Evolutionary conservation across 768 basidiomycete species (phyloP).

Genomic region (Dentipellis fragilis): DNA sequence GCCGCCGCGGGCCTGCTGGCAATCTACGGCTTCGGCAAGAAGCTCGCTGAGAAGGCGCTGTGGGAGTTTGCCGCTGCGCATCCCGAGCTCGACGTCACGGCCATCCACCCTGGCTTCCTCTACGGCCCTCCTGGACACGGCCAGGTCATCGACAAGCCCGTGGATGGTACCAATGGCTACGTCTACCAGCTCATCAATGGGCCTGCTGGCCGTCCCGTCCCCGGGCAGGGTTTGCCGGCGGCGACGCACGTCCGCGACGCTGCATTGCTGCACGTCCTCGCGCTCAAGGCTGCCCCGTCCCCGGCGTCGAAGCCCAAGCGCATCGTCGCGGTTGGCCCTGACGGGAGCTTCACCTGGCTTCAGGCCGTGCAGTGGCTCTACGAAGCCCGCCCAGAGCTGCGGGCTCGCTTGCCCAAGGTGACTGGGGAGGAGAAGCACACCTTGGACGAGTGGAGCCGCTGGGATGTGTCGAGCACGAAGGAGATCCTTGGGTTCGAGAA

Average conservation of each 20-base stretch:
- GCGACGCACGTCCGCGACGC: conserved; percentile 19
- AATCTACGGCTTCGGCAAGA: too few relatives aligned
- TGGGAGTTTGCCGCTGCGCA: too few relatives aligned
- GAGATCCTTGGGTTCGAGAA: background rate
- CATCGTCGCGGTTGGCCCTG: too few relatives aligned
- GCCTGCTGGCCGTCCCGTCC: conserved; percentile 7
- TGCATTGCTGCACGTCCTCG: conserved; percentile 17
- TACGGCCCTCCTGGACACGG: conserved; percentile 16
- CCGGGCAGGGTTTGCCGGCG: conserved; percentile 13
- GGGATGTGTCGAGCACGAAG: background rate
- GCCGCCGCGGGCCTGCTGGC: conserved; percentile 14
- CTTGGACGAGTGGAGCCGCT: background rate
- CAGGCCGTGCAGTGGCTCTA: too few relatives aligned
- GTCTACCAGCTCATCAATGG: conserved; percentile 18
- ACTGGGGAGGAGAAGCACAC: conserved; percentile 4
- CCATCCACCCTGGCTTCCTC: conserved; percentile 21
- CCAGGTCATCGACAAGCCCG: conserved; percentile 11
- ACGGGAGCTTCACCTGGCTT: too few relatives aligned
- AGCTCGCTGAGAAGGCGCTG: too few relatives aligned
- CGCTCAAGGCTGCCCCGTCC: conserved; percentile 9
- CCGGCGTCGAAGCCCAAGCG: conserved; percentile 11
- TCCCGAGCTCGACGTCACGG: too few relatives aligned
- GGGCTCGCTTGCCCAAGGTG: background rate
- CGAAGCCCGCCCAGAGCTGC: conserved; percentile 12
- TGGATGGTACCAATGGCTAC: conserved; percentile 16